These are phyloP conservation scores for Nemania sp. DNA, from an alignment of 2,329 filamentous ascomycete species.

Conservation along the genomic window DNA sequence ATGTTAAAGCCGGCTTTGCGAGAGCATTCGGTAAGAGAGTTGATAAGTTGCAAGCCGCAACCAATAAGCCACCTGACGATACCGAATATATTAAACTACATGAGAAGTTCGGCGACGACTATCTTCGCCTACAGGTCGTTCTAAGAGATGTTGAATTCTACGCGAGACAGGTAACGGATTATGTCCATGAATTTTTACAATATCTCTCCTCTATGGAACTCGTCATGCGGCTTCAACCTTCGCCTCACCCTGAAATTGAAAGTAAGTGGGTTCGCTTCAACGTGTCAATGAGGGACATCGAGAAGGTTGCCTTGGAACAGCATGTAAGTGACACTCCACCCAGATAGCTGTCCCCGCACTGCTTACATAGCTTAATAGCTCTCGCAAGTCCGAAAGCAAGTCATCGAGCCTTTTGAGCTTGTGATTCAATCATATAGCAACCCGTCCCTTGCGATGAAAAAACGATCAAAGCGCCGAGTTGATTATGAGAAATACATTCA, in stretches of 20 bases:
- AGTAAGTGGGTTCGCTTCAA: slow-evolving; percentile 96
- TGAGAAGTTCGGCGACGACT: slow-evolving; percentile 91
- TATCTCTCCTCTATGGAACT: slow-evolving; percentile 86
- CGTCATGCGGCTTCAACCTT: slow-evolving; percentile 78
- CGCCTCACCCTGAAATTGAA: slow-evolving; percentile 84
- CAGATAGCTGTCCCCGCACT: neutral
- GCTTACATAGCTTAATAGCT: slow-evolving; percentile 57
- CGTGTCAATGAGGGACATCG: slow-evolving; percentile 85
- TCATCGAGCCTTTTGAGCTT: slow-evolving; percentile 85
- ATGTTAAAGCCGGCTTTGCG: slow-evolving; percentile 84
- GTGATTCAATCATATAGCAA: slow-evolving; percentile 85
- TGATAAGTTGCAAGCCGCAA: slow-evolving; percentile 80
- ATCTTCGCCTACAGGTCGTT: slow-evolving; percentile 90
- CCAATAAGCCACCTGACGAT: slow-evolving; percentile 76
- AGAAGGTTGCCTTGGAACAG: slow-evolving; percentile 83
- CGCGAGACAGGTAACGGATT: slow-evolving; percentile 81
- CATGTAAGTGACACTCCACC: slow-evolving; percentile 70
- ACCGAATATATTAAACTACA: slow-evolving; percentile 82
- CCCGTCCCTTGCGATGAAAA: slow-evolving; percentile 90
- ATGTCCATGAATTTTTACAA: slow-evolving; percentile 83
- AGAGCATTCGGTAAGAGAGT: slow-evolving; percentile 91
- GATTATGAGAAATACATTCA: slow-evolving; percentile 88
- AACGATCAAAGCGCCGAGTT: slow-evolving; percentile 90
- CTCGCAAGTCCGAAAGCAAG: slow-evolving; percentile 78
- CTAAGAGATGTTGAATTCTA: slow-evolving; percentile 95